Conservation (phyloP, 2,329 filamentous ascomycete genomes). For the Sclerotinia nivalis region DNA sequence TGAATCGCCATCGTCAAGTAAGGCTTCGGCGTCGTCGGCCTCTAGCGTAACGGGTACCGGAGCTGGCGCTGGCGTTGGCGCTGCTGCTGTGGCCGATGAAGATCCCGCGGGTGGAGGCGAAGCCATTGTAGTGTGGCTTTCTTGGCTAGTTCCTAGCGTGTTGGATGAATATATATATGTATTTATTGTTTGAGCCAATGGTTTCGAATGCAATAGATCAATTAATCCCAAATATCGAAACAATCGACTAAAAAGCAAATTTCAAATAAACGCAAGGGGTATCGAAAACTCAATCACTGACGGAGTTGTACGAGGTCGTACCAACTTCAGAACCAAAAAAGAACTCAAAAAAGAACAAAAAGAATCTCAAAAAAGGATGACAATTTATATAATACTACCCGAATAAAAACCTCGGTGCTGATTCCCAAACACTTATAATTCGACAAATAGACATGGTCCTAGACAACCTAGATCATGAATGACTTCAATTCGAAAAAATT, state of each 20-base stretch:
- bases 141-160: not conserved
- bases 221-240: not conserved
- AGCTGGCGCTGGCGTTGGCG: not conserved
- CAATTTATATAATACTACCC: not conserved
- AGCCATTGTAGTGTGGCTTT: constrained; percentile 9
- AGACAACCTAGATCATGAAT: not conserved
- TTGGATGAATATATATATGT: not conserved
- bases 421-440: not conserved
- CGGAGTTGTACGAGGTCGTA: not conserved
- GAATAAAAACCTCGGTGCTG: not conserved
- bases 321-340: not conserved
- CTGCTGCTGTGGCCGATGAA: not conserved
- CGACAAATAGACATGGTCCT: not conserved
- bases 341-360: not conserved
- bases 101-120: not conserved
- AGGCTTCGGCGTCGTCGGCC: constrained; percentile 6
- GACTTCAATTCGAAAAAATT: not conserved
- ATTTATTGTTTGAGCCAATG: not conserved
- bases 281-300: not conserved
- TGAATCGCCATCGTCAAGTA: constrained; percentile 9
- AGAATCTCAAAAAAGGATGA: not conserved
- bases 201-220: not conserved
- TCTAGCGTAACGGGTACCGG: constrained; percentile 12
- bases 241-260: not conserved
- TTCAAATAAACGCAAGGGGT: not conserved